Base-by-base conservation (phyloP, 2,329 filamentous ascomycete genomes). In the Atkinsonella hypoxylon region DNA sequence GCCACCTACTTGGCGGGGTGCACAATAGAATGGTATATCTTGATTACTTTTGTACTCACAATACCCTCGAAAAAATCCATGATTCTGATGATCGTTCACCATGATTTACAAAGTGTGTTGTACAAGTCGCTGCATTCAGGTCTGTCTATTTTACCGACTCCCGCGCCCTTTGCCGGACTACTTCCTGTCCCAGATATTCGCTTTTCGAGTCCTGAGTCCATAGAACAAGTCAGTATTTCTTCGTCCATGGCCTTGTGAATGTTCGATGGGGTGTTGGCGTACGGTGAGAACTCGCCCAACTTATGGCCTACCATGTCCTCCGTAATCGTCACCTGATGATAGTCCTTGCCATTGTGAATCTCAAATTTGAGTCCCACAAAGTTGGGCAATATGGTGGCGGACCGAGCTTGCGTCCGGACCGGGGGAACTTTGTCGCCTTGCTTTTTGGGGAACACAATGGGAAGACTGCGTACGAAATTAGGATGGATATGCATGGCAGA, bases 291-390 rank as follows among this genome's bases (percentile, higher is more conserved):
- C 70, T 96, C 90, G 60, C 90, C 90, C 58, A 96, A 76, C 71
- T 95, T 96, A 69, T 93, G 86, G 49, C 90, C 90, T 47, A 96
- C 90, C 90, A 96, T 96, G 62, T 95, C 87, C 66, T 95, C 90
- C 15, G 89, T 95, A 56, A 96, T 86, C 57, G 76, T 77, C 50
- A 95, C 77, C 58, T 93, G 87, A 59, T 84, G 72, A 68, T 95
- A 95, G 32, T 78, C 78, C 73, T 93, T 95, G 62, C 90, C 90
- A 66, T 95, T 95, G 72, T 96, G 85, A 53, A 96, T 80, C 68
- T 90, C 85, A 68, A 96, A 96, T 65, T 82, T 83, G 61, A 95
- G 73, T 13, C 89, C 89, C 49, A 96, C 88, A 65, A 95, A 95
- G 69, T 87, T 94, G 55, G 90, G 90, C 51, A 95, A 77, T 61